phyloP scores from a whole-genome alignment of 2,329 filamentous ascomycete genomes.

The Calonectria leucothoes region DNA sequence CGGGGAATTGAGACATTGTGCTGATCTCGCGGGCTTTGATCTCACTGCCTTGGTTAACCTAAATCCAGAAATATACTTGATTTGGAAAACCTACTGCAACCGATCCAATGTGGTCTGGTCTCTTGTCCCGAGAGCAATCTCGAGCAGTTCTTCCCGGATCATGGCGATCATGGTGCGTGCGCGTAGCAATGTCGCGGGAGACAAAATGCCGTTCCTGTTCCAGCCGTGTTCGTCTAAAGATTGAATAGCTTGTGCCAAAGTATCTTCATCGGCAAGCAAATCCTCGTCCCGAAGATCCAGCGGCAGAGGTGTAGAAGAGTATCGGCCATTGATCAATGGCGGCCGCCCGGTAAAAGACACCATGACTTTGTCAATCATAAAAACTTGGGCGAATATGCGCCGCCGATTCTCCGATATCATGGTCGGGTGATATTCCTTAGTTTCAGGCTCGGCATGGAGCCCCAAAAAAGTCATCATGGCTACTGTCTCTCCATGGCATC shows the following conservation, averaged over 20 bases:
- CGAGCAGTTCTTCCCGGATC: conserved; percentile 69
- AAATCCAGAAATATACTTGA: rapidly evolving
- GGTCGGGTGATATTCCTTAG: conserved; percentile 44
- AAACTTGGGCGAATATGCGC: conserved; percentile 48
- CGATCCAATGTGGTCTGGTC: conserved; percentile 27
- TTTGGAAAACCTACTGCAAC: conserved; percentile 31
- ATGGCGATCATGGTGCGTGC: conserved; percentile 59
- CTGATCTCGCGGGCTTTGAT: conserved; percentile 49
- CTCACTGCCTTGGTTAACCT: conserved; percentile 40
- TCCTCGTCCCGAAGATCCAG: conserved; percentile 14
- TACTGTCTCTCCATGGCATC: conserved; percentile 50
- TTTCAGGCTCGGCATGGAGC: conserved; percentile 43
- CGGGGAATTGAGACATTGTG: conserved; percentile 50
- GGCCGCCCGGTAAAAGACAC: conserved; percentile 57
- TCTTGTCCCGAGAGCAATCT: conserved; percentile 60
- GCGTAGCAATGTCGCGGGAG: conserved; percentile 57
- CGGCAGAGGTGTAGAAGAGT: conserved; percentile 11
- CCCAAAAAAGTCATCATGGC: conserved; percentile 51
- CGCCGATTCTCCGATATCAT: conserved; percentile 49
- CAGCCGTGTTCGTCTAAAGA: conserved; percentile 5
- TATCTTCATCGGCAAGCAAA: neutral
- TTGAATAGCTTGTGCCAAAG: neutral
- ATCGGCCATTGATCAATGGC: conserved; percentile 39
- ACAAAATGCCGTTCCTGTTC: conserved; percentile 38
- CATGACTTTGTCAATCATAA: conserved; percentile 50